phyloP scores from a whole-genome alignment of 78 protist genomes.

The Planoprotostelium fungivorum region DNA sequence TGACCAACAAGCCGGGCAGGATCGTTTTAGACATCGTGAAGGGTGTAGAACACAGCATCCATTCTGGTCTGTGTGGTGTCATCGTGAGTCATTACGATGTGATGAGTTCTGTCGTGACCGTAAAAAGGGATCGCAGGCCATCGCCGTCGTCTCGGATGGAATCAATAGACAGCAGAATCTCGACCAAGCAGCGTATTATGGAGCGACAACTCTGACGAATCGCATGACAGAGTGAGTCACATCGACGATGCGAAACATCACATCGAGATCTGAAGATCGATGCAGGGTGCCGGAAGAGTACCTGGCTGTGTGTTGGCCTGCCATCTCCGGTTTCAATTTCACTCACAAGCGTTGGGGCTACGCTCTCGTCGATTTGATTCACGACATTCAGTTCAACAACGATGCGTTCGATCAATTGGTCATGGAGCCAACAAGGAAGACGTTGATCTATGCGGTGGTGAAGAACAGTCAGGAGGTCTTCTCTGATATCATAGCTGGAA shows the following conservation, averaged over 20 bases:
- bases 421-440: not conserved
- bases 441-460: not conserved
- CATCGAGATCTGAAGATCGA: not conserved
- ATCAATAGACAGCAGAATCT: not conserved
- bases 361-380: slow-evolving; percentile 1
- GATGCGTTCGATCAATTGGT: not conserved
- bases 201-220: not conserved
- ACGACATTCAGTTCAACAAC: not conserved
- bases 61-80: too few species aligned
- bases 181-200: too few species aligned
- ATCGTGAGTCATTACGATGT: not conserved
- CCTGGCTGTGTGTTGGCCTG: slow-evolving; percentile 4
- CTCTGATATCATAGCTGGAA: slow-evolving; percentile 22
- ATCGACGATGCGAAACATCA: not conserved
- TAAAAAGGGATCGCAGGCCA: not conserved
- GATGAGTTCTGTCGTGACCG: not conserved
- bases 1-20: too few species aligned
- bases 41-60: too few species aligned
- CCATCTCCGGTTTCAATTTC: not conserved
- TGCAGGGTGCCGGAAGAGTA: slow-evolving; percentile 3
- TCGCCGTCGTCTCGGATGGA: not conserved
- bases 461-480: slow-evolving; percentile 3
- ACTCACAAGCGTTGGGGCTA: slow-evolving; percentile 31
- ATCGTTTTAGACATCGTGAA: too few species aligned
- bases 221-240: not conserved